Base-by-base conservation (phyloP, 2,329 filamentous ascomycete genomes). In the Diaporthe aspalathi region DNA sequence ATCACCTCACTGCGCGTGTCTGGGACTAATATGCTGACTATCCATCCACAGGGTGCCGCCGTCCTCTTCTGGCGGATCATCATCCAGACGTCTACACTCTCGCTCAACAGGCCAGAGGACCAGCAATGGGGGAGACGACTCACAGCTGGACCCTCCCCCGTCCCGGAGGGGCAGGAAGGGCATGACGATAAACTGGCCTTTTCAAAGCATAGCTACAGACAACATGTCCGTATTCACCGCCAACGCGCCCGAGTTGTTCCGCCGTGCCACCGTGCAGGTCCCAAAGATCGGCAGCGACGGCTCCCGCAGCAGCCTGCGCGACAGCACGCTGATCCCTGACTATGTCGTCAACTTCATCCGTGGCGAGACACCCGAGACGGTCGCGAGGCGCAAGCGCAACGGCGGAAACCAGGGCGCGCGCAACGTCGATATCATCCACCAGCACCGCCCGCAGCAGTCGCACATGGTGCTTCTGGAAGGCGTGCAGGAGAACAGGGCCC, bases 281-380 rank as follows among this genome's bases (percentile, higher is more conserved):
- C 70, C 65, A 6, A 68, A 38, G 47, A n/a, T 53, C 38, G 56
- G 54, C 45, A 24, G 75, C 24, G 74, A 73, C n/a, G 74, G 70
- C 62, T 66, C 68, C 16, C 65, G 53, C 11, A 73, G 73, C 11
- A 66, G 73, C 35, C 56, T 72, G 43, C 71, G 73, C 60, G 81
- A 84, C 70, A 80, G 80, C 69, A 83, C 84, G 68, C 81, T 88
- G 40, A 82, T 89, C 20, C 87, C 87, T 11, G 87, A 89, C 77
- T 89, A 89, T 74, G 84, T 89, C 50, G 81, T 87, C 73, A 85
- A 87, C 77, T 89, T 85, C 76, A 81, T 89, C 73, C 83, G 86
- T 50, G 86, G 86, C 56, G 87, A 88, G 78, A 88, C 86, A 2
- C 86, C 87, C 17, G 86, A 88, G 76, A 84, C 82, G 38, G 75